phyloP scores from a whole-genome alignment of 2,329 filamentous ascomycete genomes.

The Alternaria hordeiaustralica region DNA sequence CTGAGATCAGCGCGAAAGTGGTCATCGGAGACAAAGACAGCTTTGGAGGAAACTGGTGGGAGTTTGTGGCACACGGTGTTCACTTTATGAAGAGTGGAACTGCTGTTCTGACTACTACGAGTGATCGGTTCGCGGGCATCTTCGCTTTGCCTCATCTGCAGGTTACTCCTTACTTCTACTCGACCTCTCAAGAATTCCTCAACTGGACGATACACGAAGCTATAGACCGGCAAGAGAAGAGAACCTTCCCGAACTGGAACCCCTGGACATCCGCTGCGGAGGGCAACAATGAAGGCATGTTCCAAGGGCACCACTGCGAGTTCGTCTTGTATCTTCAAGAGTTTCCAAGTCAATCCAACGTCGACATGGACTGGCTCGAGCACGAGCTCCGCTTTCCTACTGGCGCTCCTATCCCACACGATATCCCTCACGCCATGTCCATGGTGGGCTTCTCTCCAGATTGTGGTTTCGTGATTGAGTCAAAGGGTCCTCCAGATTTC shows the following conservation, averaged over 20 bases:
- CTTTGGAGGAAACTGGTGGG: slow-evolving; percentile 73
- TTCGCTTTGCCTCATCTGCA: slow-evolving; percentile 87
- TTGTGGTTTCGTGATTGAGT: slow-evolving; percentile 69
- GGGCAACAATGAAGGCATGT: slow-evolving; percentile 61
- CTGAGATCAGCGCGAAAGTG: slow-evolving; percentile 73
- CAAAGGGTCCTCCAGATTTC: slow-evolving; percentile 64
- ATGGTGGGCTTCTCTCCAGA: slow-evolving; percentile 69
- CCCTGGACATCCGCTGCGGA: slow-evolving; percentile 79
- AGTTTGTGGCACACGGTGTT: slow-evolving; percentile 80
- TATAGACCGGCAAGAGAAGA: slow-evolving; percentile 69
- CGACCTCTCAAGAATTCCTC: slow-evolving; percentile 62
- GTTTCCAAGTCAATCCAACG: slow-evolving; percentile 25
- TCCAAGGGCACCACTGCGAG: slow-evolving; percentile 82
- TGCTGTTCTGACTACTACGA: slow-evolving; percentile 84
- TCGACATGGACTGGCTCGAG: slow-evolving; percentile 60
- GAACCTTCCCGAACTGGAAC: slow-evolving; percentile 61
- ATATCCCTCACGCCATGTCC: slow-evolving; percentile 63
- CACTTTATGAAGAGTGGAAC: slow-evolving; percentile 85
- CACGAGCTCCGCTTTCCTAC: slow-evolving; percentile 65
- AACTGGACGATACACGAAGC: slow-evolving; percentile 74
- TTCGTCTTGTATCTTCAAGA: slow-evolving; percentile 86
- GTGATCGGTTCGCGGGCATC: slow-evolving; percentile 85
- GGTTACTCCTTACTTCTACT: slow-evolving; percentile 62
- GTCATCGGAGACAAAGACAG: slow-evolving; percentile 74
- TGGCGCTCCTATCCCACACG: slow-evolving; percentile 60